Base-by-base conservation (phyloP, 75 land plant genomes). In the Gnetum montanum region DNA sequence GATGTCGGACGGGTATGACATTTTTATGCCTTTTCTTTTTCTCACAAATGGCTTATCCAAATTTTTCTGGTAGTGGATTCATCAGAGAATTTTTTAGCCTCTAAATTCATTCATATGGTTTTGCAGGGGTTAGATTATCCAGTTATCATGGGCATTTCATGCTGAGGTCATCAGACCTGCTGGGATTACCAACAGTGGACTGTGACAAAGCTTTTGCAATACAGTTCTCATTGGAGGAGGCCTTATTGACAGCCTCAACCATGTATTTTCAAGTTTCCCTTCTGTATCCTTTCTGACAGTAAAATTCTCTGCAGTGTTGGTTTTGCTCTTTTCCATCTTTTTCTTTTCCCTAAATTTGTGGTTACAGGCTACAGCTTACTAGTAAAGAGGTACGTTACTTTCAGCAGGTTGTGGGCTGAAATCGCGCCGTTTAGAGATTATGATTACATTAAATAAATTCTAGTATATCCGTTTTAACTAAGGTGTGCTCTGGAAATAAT, bases 1-100 rank as follows among this genome's bases (percentile, higher is more conserved):
- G 72, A 10, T 74, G 77, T 64, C 67, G 77, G 18, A 74, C 68
- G 69, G 71, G 76, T 73, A 62, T 31, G 40, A 22, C 2, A 40
- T 19, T 58, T 15, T 15, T 31, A 15, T 47, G 1, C 45, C 6
- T 2, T 36, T 28, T 6, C 24, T 43, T 6, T 58, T n/a, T n/a
- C n/a, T n/a, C n/a, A n/a, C n/a, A n/a, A n/a, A n/a, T n/a, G n/a
- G n/a, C n/a, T n/a, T n/a, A 36, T 10, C 10, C 10, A 6, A 36
- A 36, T 36, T 6, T 6, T 36, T 36, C 8, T 36, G 38, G 38
- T 36, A 36, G 6, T 36, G 38, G 38, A 36, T 36, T n/a, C n/a
- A 22, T 6, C 4, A 31, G 13, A 52, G 0, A 22, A 13, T 30
- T 4, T 61, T 49, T 48, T 27, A 4, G 12, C 11, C 3, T 19